Conservation (phyloP, 306 rosid species). For the Fagus crenata region DNA sequence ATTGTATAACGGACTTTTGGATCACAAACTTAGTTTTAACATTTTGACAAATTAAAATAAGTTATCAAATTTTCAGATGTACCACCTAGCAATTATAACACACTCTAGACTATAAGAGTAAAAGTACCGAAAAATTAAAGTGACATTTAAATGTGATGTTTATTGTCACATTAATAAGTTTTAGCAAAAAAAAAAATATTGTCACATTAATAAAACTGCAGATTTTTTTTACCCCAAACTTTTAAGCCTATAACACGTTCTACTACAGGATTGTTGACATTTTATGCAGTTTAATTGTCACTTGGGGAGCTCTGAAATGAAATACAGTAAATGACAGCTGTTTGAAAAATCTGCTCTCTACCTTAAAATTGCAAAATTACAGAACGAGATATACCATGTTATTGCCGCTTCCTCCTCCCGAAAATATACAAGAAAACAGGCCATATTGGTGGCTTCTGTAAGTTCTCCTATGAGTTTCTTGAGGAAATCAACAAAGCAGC, state of each 20-base stretch:
- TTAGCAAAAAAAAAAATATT: too few relatives aligned
- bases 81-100: too few relatives aligned
- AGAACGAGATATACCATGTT: slow-evolving; percentile 65
- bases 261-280: background rate
- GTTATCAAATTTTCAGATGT: too few relatives aligned
- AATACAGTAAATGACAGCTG: slow-evolving; percentile 22
- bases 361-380: slow-evolving; percentile 44
- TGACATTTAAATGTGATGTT: too few relatives aligned
- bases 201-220: too few relatives aligned
- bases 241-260: background rate
- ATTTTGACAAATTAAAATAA: too few relatives aligned
- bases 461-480: slow-evolving; percentile 59
- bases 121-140: too few relatives aligned
- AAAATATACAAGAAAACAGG: slow-evolving; percentile 75
- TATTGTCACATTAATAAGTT: too few relatives aligned
- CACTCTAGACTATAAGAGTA: too few relatives aligned
- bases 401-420: slow-evolving; percentile 58
- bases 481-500: slow-evolving; percentile 62
- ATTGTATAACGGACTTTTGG: too few relatives aligned
- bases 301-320: slow-evolving; percentile 31
- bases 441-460: slow-evolving; percentile 53
- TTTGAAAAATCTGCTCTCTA: slow-evolving; percentile 48
- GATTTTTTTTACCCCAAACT: too few relatives aligned
- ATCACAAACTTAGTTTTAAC: too few relatives aligned
- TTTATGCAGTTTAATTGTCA: slow-evolving; percentile 34